These are phyloP conservation scores for Mitragyna speciosa DNA, from an alignment of 257 asterid species.

Conservation along the genomic window DNA sequence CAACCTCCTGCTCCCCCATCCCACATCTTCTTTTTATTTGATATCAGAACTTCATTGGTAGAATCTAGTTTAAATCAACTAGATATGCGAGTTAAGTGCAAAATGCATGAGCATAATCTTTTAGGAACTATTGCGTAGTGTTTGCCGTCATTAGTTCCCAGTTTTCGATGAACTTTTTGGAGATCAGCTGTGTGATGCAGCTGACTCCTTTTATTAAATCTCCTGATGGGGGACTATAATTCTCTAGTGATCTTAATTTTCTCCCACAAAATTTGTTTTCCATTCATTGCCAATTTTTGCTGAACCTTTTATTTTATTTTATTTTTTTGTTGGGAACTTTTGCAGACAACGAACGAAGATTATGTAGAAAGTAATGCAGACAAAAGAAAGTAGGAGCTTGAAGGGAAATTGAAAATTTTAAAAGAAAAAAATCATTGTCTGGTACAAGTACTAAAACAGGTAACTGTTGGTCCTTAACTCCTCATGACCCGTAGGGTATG, in stretches of 20 bases:
- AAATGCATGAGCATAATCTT: background rate
- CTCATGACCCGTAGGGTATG: background rate
- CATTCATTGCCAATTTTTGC: background rate
- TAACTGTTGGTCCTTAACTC: slow-evolving; percentile 10
- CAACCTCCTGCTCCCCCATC: background rate
- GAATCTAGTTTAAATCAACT: background rate
- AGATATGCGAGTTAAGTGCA: background rate
- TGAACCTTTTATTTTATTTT: background rate
- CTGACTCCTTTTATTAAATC: background rate
- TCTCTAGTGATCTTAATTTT: background rate
- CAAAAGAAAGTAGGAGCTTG: slow-evolving; percentile 67
- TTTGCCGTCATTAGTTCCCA: background rate
- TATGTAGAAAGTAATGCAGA: slow-evolving; percentile 46
- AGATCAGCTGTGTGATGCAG: background rate
- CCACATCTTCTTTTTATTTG: background rate
- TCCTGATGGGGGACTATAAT: background rate
- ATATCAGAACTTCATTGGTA: background rate
- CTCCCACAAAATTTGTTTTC: background rate
- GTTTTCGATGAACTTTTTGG: background rate
- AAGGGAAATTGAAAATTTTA: slow-evolving; percentile 65
- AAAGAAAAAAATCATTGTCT: slow-evolving; percentile 75
- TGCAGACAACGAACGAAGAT: slow-evolving; percentile 51
- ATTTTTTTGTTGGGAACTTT: too few species aligned
- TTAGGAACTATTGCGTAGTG: background rate
- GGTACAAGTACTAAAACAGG: slow-evolving; percentile 93